These are phyloP conservation scores for Shiraia sp. DNA, from an alignment of 2,329 filamentous ascomycete species.

Conservation along the genomic window DNA sequence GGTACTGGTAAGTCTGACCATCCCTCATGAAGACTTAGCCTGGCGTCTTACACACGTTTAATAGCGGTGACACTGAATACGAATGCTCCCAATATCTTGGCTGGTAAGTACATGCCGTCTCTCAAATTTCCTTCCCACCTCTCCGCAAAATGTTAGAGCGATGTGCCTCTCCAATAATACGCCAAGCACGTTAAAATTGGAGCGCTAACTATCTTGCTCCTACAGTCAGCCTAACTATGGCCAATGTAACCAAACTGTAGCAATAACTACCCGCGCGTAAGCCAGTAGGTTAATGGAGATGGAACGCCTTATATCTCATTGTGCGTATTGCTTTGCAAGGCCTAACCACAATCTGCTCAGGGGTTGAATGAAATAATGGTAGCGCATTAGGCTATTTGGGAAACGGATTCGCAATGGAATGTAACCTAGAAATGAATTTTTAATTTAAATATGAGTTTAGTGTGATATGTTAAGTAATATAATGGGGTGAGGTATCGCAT, in stretches of 20 bases:
- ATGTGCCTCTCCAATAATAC: too few relatives aligned
- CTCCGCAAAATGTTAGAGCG: too few relatives aligned
- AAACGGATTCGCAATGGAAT: too few relatives aligned
- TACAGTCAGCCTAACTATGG: slow-evolving; percentile 1
- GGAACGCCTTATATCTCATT: not conserved
- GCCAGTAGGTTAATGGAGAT: not conserved
- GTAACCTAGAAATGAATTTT: too few relatives aligned
- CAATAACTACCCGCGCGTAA: not conserved
- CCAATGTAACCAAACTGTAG: not conserved
- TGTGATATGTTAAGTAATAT: too few relatives aligned
- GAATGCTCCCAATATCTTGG: not conserved
- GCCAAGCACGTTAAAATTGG: not conserved
- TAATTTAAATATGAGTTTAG: too few relatives aligned
- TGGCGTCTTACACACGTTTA: not conserved
- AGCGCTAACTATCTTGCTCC: not conserved
- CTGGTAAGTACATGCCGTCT: not conserved
- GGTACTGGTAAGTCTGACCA: slow-evolving; percentile 8
- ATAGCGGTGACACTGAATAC: not conserved
- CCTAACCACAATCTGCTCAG: too few relatives aligned
- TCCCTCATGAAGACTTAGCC: not conserved
- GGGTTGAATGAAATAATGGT: too few relatives aligned
- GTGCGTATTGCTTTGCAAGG: too few relatives aligned
- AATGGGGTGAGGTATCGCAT: too few relatives aligned
- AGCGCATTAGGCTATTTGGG: too few relatives aligned
- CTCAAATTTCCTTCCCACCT: too few relatives aligned